These are phyloP conservation scores for Smallanthus sonchifolius DNA, from an alignment of 129 eudicot species.

Conservation along the genomic window DNA sequence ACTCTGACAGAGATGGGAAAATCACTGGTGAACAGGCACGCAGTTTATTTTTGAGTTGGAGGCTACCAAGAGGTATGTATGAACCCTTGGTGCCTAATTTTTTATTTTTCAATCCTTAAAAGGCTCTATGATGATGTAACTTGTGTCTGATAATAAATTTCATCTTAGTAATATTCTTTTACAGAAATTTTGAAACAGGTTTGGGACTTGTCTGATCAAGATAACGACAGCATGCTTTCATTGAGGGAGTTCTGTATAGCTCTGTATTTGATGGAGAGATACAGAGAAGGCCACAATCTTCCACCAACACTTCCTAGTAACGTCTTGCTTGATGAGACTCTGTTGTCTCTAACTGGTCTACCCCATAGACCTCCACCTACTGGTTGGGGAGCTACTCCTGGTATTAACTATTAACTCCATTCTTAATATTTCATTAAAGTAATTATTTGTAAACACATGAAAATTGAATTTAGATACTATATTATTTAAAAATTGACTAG, in stretches of 20 bases:
- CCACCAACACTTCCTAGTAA: slow-evolving; percentile 82
- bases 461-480: background rate
- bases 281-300: slow-evolving; percentile 87
- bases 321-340: slow-evolving; percentile 78
- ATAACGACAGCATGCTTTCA: slow-evolving; percentile 95
- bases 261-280: slow-evolving; percentile 85
- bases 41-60: slow-evolving; percentile 87
- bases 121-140: background rate
- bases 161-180: slow-evolving; percentile 8
- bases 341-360: slow-evolving; percentile 82
- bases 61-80: slow-evolving; percentile 77
- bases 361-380: slow-evolving; percentile 47
- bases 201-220: slow-evolving; percentile 97
- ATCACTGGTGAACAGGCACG: slow-evolving; percentile 91
- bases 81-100: background rate
- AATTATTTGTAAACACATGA: background rate
- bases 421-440: background rate
- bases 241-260: slow-evolving; percentile 91
- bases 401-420: slow-evolving; percentile 39
- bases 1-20: slow-evolving; percentile 89
- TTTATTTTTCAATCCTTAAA: background rate
- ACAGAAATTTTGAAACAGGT: slow-evolving; percentile 93
- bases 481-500: background rate
- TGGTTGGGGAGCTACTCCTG: slow-evolving; percentile 59
- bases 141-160: background rate